Evolutionary conservation across 805 yeast genomes (phyloP).

Genomic region (Saccharomycopsis selenospora): DNA sequence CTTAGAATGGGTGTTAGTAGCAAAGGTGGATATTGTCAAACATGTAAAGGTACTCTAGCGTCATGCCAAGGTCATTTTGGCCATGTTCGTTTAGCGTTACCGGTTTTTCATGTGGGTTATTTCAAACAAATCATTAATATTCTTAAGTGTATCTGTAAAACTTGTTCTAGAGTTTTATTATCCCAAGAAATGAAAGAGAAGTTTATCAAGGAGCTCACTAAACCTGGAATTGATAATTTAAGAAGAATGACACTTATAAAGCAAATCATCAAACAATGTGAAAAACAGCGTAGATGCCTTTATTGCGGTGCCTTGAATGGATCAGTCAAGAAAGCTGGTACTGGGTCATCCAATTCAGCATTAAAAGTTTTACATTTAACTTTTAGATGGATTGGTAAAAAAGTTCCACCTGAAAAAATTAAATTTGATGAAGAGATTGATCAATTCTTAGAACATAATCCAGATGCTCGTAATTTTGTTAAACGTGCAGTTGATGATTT

Average conservation of each 20-base stretch:
- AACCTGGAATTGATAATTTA: constrained; percentile 84
- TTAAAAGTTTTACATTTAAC: constrained; percentile 93
- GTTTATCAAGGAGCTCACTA: constrained; percentile 70
- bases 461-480: constrained; percentile 82
- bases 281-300: constrained; percentile 87
- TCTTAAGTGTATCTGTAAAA: constrained; percentile 84
- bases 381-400: constrained; percentile 92
- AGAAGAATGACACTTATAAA: constrained; percentile 86
- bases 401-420: constrained; percentile 72
- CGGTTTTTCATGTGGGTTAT: constrained; percentile 96
- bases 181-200: constrained; percentile 64
- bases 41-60: constrained; percentile 88
- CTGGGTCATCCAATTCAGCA: constrained; percentile 89
- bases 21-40: constrained; percentile 75
- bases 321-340: constrained; percentile 92
- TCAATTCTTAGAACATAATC: constrained; percentile 63
- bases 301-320: constrained; percentile 88
- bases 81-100: constrained; percentile 84
- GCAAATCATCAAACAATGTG: constrained; percentile 82
- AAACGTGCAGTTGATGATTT: constrained; percentile 88
- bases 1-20: constrained; percentile 91
- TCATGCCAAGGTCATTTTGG: constrained; percentile 99
- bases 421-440: constrained; percentile 85
- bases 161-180: constrained; percentile 71
- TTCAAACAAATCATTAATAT: constrained; percentile 87